A percentile compares a stretch with the other conserved stretches of the same genome.
Evolutionary conservation across 192 early-diverging fungal genomes (phyloP).

Genomic region (Backusella australiensis): DNA sequence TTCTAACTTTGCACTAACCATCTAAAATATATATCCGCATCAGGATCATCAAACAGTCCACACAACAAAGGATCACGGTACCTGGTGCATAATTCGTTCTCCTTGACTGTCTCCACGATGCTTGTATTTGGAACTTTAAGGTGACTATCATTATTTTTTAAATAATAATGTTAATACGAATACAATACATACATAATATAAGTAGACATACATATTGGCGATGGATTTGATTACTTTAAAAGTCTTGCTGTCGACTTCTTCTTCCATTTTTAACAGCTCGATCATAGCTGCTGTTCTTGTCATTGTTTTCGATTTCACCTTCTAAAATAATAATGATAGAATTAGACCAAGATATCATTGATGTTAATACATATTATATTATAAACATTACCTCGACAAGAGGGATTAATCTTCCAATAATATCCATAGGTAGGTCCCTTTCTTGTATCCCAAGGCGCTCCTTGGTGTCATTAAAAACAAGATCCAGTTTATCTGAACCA

Average conservation of each 20-base stretch:
- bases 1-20: background rate
- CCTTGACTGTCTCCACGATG: background rate
- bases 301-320: background rate
- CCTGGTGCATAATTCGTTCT: constrained; percentile 1
- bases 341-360: background rate
- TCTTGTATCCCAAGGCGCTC: background rate
- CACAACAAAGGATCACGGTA: constrained; percentile 15
- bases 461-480: background rate
- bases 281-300: background rate
- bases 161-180: background rate
- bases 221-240: background rate
- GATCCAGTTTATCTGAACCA: background rate
- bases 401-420: background rate
- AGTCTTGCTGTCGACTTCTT: background rate
- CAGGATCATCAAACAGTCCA: constrained; percentile 14
- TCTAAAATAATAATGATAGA: background rate
- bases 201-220: background rate
- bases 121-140: background rate
- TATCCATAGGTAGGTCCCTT: background rate
- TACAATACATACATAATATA: background rate
- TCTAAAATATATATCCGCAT: background rate
- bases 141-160: background rate
- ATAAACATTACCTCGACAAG: background rate
- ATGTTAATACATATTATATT: background rate
- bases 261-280: background rate